Percentiles rank a stretch among this genome's conserved stretches.
Evolutionary conservation across 2,329 filamentous ascomycete species (phyloP).

Genomic region (Fusarium sp.): DNA sequence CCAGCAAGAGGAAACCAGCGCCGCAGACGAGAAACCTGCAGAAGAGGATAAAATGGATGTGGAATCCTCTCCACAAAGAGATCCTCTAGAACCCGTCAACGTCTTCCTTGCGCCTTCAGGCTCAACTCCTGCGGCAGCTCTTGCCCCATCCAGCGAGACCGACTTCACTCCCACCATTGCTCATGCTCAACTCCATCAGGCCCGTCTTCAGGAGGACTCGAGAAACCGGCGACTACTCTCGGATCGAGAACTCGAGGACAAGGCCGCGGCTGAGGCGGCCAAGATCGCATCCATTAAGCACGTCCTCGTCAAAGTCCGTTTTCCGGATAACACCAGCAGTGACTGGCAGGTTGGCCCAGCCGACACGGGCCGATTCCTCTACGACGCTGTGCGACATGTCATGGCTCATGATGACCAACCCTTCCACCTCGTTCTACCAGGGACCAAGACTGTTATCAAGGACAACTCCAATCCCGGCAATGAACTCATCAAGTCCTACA

Average conservation of each 20-base stretch:
- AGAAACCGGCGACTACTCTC: slow-evolving; percentile 81
- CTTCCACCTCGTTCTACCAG: slow-evolving; percentile 75
- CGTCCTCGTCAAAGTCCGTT: slow-evolving; percentile 80
- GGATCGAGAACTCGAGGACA: slow-evolving; percentile 79
- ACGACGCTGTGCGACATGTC: slow-evolving; percentile 75
- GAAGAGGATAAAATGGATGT: slow-evolving; percentile 35
- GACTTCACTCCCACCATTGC: slow-evolving; percentile 79
- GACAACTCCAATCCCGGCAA: slow-evolving; percentile 57
- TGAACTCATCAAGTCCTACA: slow-evolving; percentile 74
- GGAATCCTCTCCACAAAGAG: slow-evolving; percentile 34
- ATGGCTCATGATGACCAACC: slow-evolving; percentile 69
- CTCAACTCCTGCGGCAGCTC: slow-evolving; percentile 77
- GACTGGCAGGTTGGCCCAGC: slow-evolving; percentile 72
- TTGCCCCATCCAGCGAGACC: slow-evolving; percentile 69
- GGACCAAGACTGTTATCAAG: slow-evolving; percentile 58
- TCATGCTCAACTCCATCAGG: slow-evolving; percentile 78
- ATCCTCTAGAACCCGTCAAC: slow-evolving; percentile 62
- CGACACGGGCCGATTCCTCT: slow-evolving; percentile 75
- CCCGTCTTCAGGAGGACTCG: slow-evolving; percentile 65
- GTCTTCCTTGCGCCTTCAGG: slow-evolving; percentile 81
- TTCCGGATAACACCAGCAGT: slow-evolving; percentile 84
- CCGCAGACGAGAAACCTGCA: slow-evolving; percentile 32
- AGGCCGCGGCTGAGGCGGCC: slow-evolving; percentile 69
- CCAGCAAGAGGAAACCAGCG: slow-evolving; percentile 3
- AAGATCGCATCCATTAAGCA: slow-evolving; percentile 70